These are phyloP conservation scores for Hysterium pulicare DNA, from an alignment of 2,329 filamentous ascomycete genomes.

Conservation along the genomic window DNA sequence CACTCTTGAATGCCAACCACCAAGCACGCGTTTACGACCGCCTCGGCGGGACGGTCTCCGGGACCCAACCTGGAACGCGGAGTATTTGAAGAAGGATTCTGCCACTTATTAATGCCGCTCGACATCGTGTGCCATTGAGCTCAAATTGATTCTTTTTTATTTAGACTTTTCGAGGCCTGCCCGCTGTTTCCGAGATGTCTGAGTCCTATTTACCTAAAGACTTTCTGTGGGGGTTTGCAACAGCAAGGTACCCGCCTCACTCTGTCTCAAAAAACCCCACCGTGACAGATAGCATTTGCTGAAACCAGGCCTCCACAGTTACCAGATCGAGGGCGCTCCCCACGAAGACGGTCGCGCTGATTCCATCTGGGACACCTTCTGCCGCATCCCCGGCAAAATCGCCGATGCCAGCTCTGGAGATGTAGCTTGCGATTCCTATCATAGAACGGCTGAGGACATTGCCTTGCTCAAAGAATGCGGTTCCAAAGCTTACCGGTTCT, in stretches of 20 bases:
- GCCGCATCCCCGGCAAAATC: constrained; percentile 75
- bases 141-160: constrained; percentile 1
- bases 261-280: constrained; percentile 17
- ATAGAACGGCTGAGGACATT: constrained; percentile 74
- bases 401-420: constrained; percentile 72
- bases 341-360: constrained; percentile 74
- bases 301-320: constrained; percentile 53
- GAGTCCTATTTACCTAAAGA: constrained; percentile 37
- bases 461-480: constrained; percentile 70
- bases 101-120: constrained; percentile 4
- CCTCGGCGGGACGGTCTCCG: constrained; percentile 37
- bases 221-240: constrained; percentile 42
- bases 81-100: constrained; percentile 28
- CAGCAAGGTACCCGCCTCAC: constrained; percentile 35
- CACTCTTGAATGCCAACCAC: too few relatives aligned
- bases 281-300: constrained; percentile 14
- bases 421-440: constrained; percentile 83
- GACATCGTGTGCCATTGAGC: not conserved
- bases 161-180: too few relatives aligned
- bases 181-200: too few relatives aligned
- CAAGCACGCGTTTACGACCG: constrained; percentile 27
- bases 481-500: constrained; percentile 77
- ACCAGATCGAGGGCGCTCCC: constrained; percentile 79
- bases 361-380: constrained; percentile 91
- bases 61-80: constrained; percentile 16